Evolutionary conservation across 1,139 yeast genomes (phyloP).

Genomic region (Saccharomyces pastorianus): DNA sequence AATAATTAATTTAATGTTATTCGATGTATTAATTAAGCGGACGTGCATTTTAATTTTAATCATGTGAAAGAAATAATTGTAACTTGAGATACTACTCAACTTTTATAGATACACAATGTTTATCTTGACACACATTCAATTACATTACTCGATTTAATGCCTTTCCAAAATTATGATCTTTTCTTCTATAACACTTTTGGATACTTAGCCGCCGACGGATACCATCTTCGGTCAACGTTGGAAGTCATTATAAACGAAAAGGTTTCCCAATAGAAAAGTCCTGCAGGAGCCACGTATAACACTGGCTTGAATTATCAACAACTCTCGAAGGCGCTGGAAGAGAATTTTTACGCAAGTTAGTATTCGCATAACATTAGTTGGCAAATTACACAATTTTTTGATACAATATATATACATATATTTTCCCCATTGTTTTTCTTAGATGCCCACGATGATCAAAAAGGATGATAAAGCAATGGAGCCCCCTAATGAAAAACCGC

Average conservation of each 20-base stretch:
- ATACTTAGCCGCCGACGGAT: background rate
- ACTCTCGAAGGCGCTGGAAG: background rate
- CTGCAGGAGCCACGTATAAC: background rate
- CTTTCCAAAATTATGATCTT: background rate
- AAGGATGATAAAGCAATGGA: background rate
- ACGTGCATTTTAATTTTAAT: background rate
- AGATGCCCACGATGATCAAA: background rate
- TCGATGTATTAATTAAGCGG: background rate
- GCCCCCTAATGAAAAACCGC: slow-evolving; percentile 8
- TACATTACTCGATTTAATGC: background rate
- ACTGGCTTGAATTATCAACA: background rate
- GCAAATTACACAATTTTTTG: background rate
- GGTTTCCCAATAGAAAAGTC: background rate
- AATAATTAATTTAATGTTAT: background rate
- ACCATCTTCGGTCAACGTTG: background rate
- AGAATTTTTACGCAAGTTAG: background rate
- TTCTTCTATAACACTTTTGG: background rate
- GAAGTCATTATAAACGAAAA: background rate
- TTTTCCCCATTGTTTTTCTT: background rate
- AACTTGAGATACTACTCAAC: background rate
- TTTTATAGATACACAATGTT: background rate
- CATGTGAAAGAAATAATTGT: background rate
- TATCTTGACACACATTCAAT: background rate
- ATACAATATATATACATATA: background rate
- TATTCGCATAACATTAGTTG: background rate